Percentiles rank a stretch among this genome's conserved stretches.
Conservation (phyloP, 2,329 filamentous ascomycete species). For the Fusarium solani-melongenae region DNA sequence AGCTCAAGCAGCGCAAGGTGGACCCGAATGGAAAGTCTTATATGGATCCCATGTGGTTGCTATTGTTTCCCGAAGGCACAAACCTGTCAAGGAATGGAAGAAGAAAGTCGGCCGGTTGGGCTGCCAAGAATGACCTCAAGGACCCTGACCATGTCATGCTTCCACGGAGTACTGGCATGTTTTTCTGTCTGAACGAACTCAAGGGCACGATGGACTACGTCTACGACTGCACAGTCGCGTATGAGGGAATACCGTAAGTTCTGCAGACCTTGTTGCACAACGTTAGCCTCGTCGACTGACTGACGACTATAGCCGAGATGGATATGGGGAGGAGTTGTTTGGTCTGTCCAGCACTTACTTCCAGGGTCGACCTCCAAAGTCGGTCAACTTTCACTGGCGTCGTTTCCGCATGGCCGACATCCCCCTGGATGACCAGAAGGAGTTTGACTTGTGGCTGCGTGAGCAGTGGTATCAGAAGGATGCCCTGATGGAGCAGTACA, state of each 20-base stretch:
- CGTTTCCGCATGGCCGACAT: constrained; percentile 85
- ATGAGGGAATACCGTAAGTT: constrained; percentile 91
- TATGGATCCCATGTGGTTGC: constrained; percentile 86
- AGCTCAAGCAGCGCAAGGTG: constrained; percentile 69
- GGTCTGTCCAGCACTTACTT: constrained; percentile 89
- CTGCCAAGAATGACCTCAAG: constrained; percentile 77
- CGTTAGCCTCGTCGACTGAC: constrained; percentile 23
- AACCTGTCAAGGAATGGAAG: constrained; percentile 80
- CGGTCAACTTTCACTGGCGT: constrained; percentile 97
- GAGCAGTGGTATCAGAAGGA: constrained; percentile 95
- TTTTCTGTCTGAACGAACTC: constrained; percentile 82
- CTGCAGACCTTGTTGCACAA: constrained; percentile 1
- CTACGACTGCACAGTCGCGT: constrained; percentile 94
- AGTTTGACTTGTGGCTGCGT: constrained; percentile 87
- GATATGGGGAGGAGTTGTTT: constrained; percentile 92
- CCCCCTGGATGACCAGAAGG: constrained; percentile 76
- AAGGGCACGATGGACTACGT: constrained; percentile 81
- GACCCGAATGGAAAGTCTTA: constrained; percentile 66
- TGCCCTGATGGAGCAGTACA: constrained; percentile 84
- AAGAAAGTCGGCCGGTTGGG: constrained; percentile 78
- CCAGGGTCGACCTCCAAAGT: constrained; percentile 88
- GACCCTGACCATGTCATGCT: constrained; percentile 81
- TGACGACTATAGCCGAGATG: constrained; percentile 67
- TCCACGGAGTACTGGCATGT: constrained; percentile 83
- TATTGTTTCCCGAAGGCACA: constrained; percentile 89